A percentile compares a stretch with the other conserved stretches of the same genome.
These are phyloP conservation scores for Leccinum variicolor DNA, from an alignment of 768 basidiomycete species.

Conservation along the genomic window DNA sequence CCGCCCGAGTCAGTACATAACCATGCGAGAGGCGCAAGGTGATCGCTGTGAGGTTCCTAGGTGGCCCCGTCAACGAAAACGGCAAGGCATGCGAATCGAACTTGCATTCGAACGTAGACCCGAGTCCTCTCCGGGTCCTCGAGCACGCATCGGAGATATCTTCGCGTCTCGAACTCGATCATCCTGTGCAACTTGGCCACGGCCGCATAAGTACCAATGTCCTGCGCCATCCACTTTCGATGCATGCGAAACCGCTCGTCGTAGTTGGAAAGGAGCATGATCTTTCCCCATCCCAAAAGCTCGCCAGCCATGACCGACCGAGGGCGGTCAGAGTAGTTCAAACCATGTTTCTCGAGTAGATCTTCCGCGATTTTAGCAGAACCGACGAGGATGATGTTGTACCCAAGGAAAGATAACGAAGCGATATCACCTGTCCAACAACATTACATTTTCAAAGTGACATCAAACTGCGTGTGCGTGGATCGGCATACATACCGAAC, in stretches of 20 bases:
- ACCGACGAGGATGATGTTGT: conserved; percentile 43
- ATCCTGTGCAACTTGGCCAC: conserved; percentile 13
- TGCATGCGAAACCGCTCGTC: conserved; percentile 14
- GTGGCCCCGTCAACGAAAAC: not conserved
- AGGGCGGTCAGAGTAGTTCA: conserved; percentile 37
- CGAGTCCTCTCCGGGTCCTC: not conserved
- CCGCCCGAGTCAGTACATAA: conserved; percentile 34
- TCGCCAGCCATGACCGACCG: conserved; percentile 19
- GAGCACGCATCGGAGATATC: conserved; percentile 7
- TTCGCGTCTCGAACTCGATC: conserved; percentile 17
- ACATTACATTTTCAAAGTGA: not conserved
- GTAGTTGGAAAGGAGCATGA: conserved; percentile 15
- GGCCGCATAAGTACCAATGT: conserved; percentile 5
- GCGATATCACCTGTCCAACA: conserved; percentile 12
- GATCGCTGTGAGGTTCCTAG: conserved; percentile 18
- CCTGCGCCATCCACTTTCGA: conserved; percentile 19
- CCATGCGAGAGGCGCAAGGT: conserved; percentile 39
- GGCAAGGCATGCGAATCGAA: too few species aligned
- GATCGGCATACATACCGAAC: conserved; percentile 7
- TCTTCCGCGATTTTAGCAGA: conserved; percentile 40
- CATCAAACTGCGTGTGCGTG: not conserved
- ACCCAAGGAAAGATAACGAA: conserved; percentile 8
- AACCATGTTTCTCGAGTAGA: conserved; percentile 43
- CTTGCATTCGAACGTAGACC: not conserved
- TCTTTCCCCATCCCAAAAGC: conserved; percentile 20